phyloP scores from a whole-genome alignment of 768 basidiomycete genomes.

The Guyanaporus albipodus region DNA sequence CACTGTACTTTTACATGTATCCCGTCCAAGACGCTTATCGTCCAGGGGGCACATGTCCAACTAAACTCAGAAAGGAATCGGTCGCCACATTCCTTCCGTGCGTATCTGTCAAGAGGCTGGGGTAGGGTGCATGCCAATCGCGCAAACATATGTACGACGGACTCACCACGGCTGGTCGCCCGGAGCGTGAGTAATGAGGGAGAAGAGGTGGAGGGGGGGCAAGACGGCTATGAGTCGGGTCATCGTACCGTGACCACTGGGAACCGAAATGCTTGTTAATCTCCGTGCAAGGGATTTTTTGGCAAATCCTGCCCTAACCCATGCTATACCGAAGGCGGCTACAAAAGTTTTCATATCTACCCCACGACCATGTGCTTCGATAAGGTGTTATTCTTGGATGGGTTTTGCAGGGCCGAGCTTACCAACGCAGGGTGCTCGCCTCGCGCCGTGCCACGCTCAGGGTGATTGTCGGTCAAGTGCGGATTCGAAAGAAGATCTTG shows the following conservation, averaged over 20 bases:
- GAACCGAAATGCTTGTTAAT: background rate
- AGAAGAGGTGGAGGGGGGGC: too few species aligned
- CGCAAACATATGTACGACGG: background rate
- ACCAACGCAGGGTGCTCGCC: background rate
- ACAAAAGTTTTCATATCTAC: slow-evolving; percentile 1
- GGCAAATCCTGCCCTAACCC: slow-evolving; percentile 6
- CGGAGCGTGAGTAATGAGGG: too few species aligned
- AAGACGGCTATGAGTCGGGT: too few species aligned
- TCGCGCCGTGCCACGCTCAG: background rate
- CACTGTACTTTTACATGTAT: background rate
- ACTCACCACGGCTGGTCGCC: background rate
- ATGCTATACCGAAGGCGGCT: slow-evolving; percentile 17
- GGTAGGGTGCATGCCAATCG: background rate
- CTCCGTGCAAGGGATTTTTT: slow-evolving; percentile 12
- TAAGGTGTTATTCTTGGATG: slow-evolving; percentile 23
- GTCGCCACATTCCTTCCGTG: background rate
- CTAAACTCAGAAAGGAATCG: background rate
- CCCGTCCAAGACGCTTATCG: slow-evolving; percentile 13
- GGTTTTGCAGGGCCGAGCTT: slow-evolving; percentile 1
- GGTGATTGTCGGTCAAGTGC: background rate
- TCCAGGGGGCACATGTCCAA: background rate
- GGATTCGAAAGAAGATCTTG: background rate
- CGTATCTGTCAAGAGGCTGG: background rate
- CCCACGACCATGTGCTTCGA: slow-evolving; percentile 12
- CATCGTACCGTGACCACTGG: background rate